Evolutionary conservation across 305 asterid species (phyloP), one percentile per base, ranked within the genome.

Genomic region (Plantago coronopus): DNA sequence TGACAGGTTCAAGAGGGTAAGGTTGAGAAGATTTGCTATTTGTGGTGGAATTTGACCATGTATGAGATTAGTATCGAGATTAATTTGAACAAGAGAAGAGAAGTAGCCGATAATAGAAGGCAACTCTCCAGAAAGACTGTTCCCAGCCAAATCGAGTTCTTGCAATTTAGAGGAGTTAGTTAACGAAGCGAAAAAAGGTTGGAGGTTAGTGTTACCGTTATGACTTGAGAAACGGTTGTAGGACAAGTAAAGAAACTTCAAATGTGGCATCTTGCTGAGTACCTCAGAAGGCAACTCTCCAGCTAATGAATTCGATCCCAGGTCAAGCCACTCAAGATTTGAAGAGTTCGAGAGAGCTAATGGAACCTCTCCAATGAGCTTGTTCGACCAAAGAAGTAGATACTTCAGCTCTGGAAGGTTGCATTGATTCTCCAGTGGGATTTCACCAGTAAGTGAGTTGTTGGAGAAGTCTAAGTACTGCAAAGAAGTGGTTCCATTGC

Each of bases 321-420:
- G 13, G 74, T 90, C 97, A 37, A 90, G 72, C 94, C 96, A 87
- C 79, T 83, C 81, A 6, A 87, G 82, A 22, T 68, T 80, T 1
- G 95, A 55, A 19, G 91, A 85, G 68, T 87, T 85, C 5, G 82
- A 68, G n/a, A 90, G 81, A 13, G 86, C 65, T 1, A 47, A 58
- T 25, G 97, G 97, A 25, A 85, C 77, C 45, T 79, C 68, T 0
- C 96, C 96, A 5, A 48, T 64, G 20, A 90, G 79, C 3, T 64
- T 70, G 66, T 90, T 90, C 11, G 96, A 83, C 96, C 95, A 90
- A 20, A 90, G 85, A 13, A 85, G 89, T 47, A 90, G 88, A 67
- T 65, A 83, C 67, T 62, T 74, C 6, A 90, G 74, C 61, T 82
- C 86, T 9, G 47, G 68, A 25, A 83, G 75, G 43, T 56, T 78